These are phyloP conservation scores for Arthroderma uncinatum DNA, from an alignment of 2,329 filamentous ascomycete species.

Conservation along the genomic window DNA sequence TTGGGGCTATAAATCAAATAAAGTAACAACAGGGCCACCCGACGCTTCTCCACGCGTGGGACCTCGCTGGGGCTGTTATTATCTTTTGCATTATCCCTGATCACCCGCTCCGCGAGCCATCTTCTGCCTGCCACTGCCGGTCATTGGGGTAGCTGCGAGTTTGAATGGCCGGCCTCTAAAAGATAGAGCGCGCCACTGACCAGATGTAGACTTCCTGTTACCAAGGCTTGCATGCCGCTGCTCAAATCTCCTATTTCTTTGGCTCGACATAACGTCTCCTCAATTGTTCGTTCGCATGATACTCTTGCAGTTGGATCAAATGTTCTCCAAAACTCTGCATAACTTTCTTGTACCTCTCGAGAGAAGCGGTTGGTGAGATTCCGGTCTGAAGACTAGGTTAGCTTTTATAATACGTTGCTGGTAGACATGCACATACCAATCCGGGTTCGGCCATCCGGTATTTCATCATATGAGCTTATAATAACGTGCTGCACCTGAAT, in stretches of 20 bases:
- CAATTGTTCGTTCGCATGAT: conserved; percentile 9
- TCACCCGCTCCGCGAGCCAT: too few species aligned
- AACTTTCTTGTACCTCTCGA: conserved; percentile 5
- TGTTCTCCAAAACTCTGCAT: conserved; percentile 12
- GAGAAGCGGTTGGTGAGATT: not conserved
- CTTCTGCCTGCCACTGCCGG: too few species aligned
- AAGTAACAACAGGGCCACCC: too few species aligned
- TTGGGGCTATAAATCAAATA: too few species aligned
- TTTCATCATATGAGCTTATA: conserved; percentile 23
- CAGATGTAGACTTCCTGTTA: conserved; percentile 54
- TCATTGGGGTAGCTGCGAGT: not conserved
- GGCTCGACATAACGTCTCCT: conserved; percentile 14
- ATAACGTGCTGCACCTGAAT: conserved; percentile 21
- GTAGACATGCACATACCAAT: conserved; percentile 15
- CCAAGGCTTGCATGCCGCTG: conserved; percentile 23
- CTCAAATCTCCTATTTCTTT: conserved; percentile 7
- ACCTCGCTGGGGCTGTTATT: too few species aligned
- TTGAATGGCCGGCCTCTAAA: conserved; percentile 21
- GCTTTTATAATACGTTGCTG: not conserved
- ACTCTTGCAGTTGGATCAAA: conserved; percentile 11
- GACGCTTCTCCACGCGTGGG: too few species aligned
- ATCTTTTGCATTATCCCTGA: too few species aligned
- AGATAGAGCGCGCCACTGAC: conserved; percentile 46
- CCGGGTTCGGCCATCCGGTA: conserved; percentile 18
- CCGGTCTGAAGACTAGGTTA: not conserved